phyloP scores from a whole-genome alignment of 176 grass and related monocot species.

The Musa beccarii region DNA sequence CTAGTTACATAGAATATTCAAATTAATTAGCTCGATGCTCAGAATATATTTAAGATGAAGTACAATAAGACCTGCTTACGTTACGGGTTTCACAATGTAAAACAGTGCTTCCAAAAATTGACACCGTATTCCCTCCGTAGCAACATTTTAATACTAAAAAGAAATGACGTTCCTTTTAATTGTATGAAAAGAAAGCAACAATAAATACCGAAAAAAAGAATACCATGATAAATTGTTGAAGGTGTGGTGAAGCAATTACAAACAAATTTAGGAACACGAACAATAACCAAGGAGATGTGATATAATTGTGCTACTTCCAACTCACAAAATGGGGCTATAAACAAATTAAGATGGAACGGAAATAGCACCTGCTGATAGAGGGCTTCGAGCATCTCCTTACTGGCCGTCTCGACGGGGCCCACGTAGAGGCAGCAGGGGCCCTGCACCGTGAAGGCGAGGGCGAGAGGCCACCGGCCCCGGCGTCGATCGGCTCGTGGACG shows the following conservation, averaged over 20 bases:
- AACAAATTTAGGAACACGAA: not conserved
- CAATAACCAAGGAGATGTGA: no score
- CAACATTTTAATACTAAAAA: not conserved
- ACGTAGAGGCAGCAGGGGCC: slow-evolving; percentile 91
- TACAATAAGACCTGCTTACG: not conserved
- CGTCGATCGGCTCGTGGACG: not conserved
- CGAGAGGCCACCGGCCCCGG: not conserved
- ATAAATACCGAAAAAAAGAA: not conserved
- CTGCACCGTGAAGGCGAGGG: slow-evolving; percentile 16
- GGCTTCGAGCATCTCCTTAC: slow-evolving; percentile 88
- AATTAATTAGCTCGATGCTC: not conserved
- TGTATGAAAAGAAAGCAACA: not conserved
- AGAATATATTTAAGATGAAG: not conserved
- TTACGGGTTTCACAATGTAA: not conserved
- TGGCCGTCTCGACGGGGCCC: slow-evolving; percentile 87
- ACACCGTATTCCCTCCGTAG: not conserved
- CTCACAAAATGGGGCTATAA: no score
- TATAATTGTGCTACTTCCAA: no score
- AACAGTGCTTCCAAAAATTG: not conserved
- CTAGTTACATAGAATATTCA: no score
- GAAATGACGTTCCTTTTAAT: not conserved
- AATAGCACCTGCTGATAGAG: slow-evolving; percentile 64
- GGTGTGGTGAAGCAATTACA: not conserved
- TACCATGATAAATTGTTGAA: not conserved
- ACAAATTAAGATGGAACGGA: no score